Evolutionary conservation across 139 green algal genomes (phyloP).

Genomic region (Ettlia oleoabundans): DNA sequence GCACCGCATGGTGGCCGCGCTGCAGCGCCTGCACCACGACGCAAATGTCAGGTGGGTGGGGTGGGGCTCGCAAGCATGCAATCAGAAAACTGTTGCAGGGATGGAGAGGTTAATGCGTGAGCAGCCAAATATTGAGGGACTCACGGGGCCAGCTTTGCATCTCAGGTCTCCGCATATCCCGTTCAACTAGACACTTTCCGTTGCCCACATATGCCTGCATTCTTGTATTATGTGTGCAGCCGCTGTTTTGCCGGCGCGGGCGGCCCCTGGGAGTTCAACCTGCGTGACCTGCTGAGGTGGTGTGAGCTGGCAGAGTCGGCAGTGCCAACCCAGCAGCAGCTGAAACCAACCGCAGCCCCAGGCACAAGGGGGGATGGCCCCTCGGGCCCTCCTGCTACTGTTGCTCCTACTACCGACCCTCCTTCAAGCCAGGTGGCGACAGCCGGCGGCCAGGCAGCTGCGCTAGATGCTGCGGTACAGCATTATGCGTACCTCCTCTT

Average conservation of each 20-base stretch:
- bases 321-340: slow-evolving; percentile 23
- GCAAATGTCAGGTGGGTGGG: slow-evolving; percentile 38
- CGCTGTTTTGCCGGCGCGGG: slow-evolving; percentile 74
- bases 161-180: no score
- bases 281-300: slow-evolving; percentile 97
- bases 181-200: no score
- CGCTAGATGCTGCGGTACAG: slow-evolving; percentile 59
- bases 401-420: no score
- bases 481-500: slow-evolving; percentile 84
- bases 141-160: no score
- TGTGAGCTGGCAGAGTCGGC: slow-evolving; percentile 76
- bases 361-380: no score
- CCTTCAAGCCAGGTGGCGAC: not conserved
- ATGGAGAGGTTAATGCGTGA: not conserved
- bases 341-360: no score
- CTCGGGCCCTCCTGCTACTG: no score
- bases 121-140: no score
- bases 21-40: slow-evolving; percentile 70
- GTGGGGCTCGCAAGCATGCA: not conserved
- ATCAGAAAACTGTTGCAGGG: not conserved
- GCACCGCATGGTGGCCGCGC: slow-evolving; percentile 82
- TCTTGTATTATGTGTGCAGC: not conserved
- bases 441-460: slow-evolving; percentile 6
- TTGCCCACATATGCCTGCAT: no score
- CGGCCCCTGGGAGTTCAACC: slow-evolving; percentile 99